Conservation (phyloP, 352 stramenopile species). For the Discostella stelligera region DNA sequence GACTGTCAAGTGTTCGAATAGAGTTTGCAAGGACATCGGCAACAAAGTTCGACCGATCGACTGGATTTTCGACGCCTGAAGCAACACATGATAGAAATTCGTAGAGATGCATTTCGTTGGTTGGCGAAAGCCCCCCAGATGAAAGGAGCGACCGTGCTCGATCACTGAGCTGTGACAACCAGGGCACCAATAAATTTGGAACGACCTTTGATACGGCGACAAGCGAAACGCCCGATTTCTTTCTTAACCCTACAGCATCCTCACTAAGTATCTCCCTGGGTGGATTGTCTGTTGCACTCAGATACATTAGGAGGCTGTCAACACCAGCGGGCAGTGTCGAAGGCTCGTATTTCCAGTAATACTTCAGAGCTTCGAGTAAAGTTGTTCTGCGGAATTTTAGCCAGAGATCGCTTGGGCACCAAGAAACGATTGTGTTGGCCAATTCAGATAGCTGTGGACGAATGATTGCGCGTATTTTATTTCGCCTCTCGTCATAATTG, state of each 20-base stretch:
- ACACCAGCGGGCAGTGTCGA: constrained; percentile 69
- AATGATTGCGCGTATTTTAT: constrained; percentile 46
- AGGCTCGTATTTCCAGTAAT: constrained; percentile 79
- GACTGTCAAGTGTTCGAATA: constrained; percentile 55
- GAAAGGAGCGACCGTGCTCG: constrained; percentile 59
- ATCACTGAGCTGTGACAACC: constrained; percentile 74
- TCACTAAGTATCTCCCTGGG: constrained; percentile 49
- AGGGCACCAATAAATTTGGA: constrained; percentile 74
- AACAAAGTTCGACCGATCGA: constrained; percentile 71
- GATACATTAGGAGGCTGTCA: constrained; percentile 69
- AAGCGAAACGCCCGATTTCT: constrained; percentile 74
- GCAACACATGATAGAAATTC: constrained; percentile 81
- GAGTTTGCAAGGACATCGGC: constrained; percentile 72
- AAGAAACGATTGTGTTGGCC: constrained; percentile 63
- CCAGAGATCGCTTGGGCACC: constrained; percentile 77
- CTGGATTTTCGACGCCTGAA: constrained; percentile 73
- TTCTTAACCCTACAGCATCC: constrained; percentile 73
- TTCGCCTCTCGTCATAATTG: constrained; percentile 41
- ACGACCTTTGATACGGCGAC: constrained; percentile 72
- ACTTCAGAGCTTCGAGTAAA: constrained; percentile 66
- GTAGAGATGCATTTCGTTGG: constrained; percentile 81
- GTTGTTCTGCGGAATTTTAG: constrained; percentile 72
- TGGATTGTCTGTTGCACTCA: constrained; percentile 69
- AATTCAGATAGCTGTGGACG: constrained; percentile 61
- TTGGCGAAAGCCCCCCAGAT: constrained; percentile 56